phyloP scores from a whole-genome alignment of 2,329 filamentous ascomycete species.

The Zymoseptoria brevis region DNA sequence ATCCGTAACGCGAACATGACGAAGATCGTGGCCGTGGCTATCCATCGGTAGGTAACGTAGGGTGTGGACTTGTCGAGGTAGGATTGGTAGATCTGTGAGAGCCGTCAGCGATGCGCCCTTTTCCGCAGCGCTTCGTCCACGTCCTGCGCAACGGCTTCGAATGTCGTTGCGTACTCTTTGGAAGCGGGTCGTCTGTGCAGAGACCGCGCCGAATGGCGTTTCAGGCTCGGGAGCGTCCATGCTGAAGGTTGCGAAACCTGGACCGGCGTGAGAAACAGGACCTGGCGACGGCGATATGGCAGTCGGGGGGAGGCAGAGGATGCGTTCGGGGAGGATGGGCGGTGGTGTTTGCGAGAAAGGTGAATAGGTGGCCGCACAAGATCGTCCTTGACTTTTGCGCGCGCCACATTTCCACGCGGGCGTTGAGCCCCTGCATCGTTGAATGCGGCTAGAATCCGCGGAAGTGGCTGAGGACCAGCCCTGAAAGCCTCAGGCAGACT shows the following conservation, averaged over 20 bases:
- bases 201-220: constrained; percentile 86
- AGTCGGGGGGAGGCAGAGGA: not conserved
- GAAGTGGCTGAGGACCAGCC: no score
- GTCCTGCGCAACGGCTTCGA: not conserved
- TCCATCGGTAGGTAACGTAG: constrained; percentile 82
- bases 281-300: not conserved
- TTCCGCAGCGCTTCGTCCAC: not conserved
- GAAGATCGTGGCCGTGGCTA: constrained; percentile 68
- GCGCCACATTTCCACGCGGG: not conserved
- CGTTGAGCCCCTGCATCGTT: not conserved
- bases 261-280: not conserved
- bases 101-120: not conserved
- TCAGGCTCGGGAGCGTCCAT: constrained; percentile 89
- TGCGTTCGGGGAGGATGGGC: not conserved
- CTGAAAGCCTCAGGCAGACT: no score
- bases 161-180: constrained; percentile 51
- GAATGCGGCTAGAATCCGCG: not conserved
- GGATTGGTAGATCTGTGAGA: constrained; percentile 74
- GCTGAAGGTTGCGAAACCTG: not conserved
- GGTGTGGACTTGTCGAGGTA: constrained; percentile 92
- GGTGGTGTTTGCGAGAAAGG: not conserved
- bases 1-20: constrained; percentile 82
- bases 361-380: not conserved
- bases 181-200: constrained; percentile 70
- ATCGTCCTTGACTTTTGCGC: not conserved